Evolutionary conservation across 1,284 basidiomycete species (phyloP), one percentile per base, ranked within the genome.

Genomic region (Moesziomyces sp.): DNA sequence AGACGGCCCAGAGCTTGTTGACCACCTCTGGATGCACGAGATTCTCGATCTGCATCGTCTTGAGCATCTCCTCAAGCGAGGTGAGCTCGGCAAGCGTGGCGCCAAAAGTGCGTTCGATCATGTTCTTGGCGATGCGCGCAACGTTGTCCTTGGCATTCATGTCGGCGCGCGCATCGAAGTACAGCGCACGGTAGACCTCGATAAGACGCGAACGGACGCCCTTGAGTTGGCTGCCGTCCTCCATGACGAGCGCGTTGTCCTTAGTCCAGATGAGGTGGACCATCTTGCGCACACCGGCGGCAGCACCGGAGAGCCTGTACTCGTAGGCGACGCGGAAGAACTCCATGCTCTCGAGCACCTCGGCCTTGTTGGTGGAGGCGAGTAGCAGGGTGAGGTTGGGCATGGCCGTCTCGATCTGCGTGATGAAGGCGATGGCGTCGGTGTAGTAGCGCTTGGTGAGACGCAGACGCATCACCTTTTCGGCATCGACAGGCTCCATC

Each of bases 261-360:
- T 98, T 99, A 14, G 90, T 89, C 97, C 97, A 99, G 79, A 99
- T 93, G 40, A 99, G 88, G 85, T 99, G 97, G 7, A 99, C 84
- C 96, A 99, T 99, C 81, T 91, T 92, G 86, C 92, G 94, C 79
- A 99, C 91, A 1, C 94, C 94, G 14, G 85, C 62, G 30, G 19
- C 51, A 52, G 74, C 76, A 35, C 89, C 88, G 21, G 90, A 87
- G 56, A 98, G 89, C 78, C 92, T 88, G 85, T 97, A 97, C 82
- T 92, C 91, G 81, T 91, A 89, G 0, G 92, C 90, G 10, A 92
- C 88, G 55, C 91, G 88, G 89, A 96, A 98, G 85, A 97, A 98
- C 55, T 97, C 92, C 87, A 99, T 98, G 11, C 92, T 89, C 84
- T 98, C 96, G 67, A 98, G 87, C 0, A 97, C 96, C 82, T 99